Base-by-base conservation (phyloP, 1,284 basidiomycete genomes). In the Agroathelia rolfsii region DNA sequence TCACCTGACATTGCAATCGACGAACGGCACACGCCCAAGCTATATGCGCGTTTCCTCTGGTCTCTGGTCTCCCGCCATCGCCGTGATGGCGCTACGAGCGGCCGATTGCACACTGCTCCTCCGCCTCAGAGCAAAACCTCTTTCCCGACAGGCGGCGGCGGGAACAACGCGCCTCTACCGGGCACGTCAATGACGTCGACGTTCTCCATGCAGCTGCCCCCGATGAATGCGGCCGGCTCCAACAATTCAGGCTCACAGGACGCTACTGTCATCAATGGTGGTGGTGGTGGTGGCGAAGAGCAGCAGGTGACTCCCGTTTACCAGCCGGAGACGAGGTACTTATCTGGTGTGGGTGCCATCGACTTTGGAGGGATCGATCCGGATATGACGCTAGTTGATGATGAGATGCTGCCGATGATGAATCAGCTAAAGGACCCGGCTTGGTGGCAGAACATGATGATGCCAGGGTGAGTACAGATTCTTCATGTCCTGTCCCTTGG, bases 381-480 rank as follows among this genome's bases (percentile, higher is more conserved):
- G n/a, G 37, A 45, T 26, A 48, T 54, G 30, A 51, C 42, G 24
- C 56, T 58, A 27, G 56, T 61, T 6, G 72, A 71, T 11, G 63
- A 71, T 7, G 76, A 79, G 29, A 66, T 73, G 51, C 59, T 82
- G 35, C 80, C 78, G 3, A 69, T 79, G 16, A 78, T 86, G 73
- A 66, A 74, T 36, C 72, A 72, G 13, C 58, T 85, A 35, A 74
- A 78, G 42, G 81, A 74, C 36, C 74, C 75, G 1, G 64, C 59
- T 16, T 85, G 74, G 65, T 83, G 78, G 79, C 57, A 69, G 22
- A 78, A 70, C 34, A 76, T 82, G 72, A 76, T 85, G 76, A 80
- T 84, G 76, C 81, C 82, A 30, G 82, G 82, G 74, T 83, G 8
- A 27, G 56, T 36, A 20, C 23, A 27, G 24, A 14, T 28, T 20